Percentiles rank a stretch among this genome's conserved stretches.
Evolutionary conservation across 805 yeast species (phyloP).

Genomic region (Candida sphagnicola): DNA sequence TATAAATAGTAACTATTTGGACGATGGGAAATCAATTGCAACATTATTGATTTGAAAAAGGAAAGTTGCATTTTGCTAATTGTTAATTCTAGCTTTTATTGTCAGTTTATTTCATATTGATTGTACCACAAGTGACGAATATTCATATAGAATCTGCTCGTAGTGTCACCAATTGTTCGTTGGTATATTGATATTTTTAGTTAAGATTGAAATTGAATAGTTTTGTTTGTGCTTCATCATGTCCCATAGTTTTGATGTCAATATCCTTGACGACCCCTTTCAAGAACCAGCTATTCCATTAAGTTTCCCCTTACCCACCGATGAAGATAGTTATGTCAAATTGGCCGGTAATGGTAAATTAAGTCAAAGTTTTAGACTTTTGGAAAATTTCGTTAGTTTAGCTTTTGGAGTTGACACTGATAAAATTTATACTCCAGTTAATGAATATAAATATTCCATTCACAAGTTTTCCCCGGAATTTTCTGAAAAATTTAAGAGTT

Average conservation of each 20-base stretch:
- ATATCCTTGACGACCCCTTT: conserved; percentile 33
- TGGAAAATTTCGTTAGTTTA: conserved; percentile 29
- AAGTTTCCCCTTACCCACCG: conserved; percentile 37
- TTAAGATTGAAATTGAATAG: no score
- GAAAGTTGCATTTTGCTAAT: no score
- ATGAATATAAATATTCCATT: conserved; percentile 31
- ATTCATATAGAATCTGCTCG: not conserved
- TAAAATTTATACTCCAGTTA: conserved; percentile 24
- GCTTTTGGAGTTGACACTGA: conserved; percentile 24
- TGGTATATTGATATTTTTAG: no score
- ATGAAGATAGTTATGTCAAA: conserved; percentile 25
- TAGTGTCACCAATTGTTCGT: no score
- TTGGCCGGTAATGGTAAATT: conserved; percentile 27
- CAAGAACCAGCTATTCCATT: conserved; percentile 26
- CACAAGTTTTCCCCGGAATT: conserved; percentile 28
- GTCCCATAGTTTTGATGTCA: conserved; percentile 26
- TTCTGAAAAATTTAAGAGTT: conserved; percentile 20
- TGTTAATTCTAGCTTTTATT: no score
- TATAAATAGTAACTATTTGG: not conserved
- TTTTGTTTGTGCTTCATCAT: no score
- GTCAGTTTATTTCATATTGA: no score
- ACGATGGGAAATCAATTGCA: no score
- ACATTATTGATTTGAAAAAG: no score
- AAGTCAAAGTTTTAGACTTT: conserved; percentile 18
- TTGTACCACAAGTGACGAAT: not conserved